Evolutionary conservation across 768 basidiomycete species (phyloP).

Genomic region (Suillus decipiens): DNA sequence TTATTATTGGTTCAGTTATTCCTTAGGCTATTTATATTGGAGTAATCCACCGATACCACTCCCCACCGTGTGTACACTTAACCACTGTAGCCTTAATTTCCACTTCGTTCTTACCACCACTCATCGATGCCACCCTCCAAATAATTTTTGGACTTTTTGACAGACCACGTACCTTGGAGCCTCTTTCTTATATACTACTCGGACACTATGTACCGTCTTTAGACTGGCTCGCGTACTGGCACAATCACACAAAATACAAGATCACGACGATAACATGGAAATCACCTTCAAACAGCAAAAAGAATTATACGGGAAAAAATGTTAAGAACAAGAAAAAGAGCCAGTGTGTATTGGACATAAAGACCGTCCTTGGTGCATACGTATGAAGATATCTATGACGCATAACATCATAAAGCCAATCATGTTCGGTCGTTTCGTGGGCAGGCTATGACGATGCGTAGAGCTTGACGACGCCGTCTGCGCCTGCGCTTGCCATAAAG

Average conservation of each 20-base stretch:
- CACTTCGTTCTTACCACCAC: neutral
- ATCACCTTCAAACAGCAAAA: conserved; percentile 7
- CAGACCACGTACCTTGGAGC: neutral
- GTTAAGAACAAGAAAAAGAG: conserved; percentile 13
- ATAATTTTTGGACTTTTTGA: neutral
- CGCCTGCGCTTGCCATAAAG: conserved; percentile 92
- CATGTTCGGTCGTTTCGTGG: neutral
- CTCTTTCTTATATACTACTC: neutral
- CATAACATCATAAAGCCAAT: conserved; percentile 11
- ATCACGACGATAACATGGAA: conserved; percentile 1
- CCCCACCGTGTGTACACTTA: conserved; percentile 36
- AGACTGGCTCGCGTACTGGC: neutral
- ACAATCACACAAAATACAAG: conserved; percentile 2
- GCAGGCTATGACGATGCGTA: conserved; percentile 77
- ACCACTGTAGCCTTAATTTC: conserved; percentile 39
- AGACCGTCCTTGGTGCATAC: conserved; percentile 30
- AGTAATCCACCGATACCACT: conserved; percentile 22
- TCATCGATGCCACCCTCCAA: neutral
- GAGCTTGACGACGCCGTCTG: conserved; percentile 91
- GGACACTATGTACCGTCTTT: neutral
- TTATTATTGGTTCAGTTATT: conserved; percentile 13
- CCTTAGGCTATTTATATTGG: conserved; percentile 16
- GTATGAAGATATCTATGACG: conserved; percentile 22
- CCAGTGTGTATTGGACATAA: conserved; percentile 21
- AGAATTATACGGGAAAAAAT: conserved; percentile 8